Evolutionary conservation across 2,329 filamentous ascomycete genomes (phyloP), one percentile per base, ranked within the genome.

Genomic region (Colletotrichum melonis): DNA sequence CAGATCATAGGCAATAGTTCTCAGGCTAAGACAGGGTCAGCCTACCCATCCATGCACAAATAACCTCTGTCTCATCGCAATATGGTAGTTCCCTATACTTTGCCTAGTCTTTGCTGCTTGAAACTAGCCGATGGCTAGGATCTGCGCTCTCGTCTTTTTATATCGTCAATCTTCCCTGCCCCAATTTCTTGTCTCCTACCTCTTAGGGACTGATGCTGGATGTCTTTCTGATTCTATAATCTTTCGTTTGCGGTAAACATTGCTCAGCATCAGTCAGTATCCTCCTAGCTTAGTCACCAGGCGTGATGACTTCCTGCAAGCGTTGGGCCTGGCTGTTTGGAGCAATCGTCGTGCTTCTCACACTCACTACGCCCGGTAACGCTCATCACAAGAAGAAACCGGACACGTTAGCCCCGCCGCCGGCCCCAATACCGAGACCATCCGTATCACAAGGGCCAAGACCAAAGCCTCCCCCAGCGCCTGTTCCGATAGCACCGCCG

Each of bases 31-130:
- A 63, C 52, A 6, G 54, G 24, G 54, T 56, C 60, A 52, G 32
- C 62, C 60, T 46, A 38, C 46, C 58, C 55, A 73, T 71, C 71
- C 55, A 73, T 66, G 71, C 71, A 60, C 22, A 73, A 71, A 66
- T 71, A 73, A 24, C 60, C 71, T 71, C 71, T 71, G 71, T 71
- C 67, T 71, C 71, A 73, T 32, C 8, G 19, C 14, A 4, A 14
- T 28, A 32, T 49, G 54, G 59, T 55, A 30, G 42, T 12, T 22
- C 11, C 30, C 26, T 19, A 49, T 38, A 60, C 38, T 64, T 65
- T 69, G 7, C 5, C 24, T 32, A 28, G 35, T 1, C 24, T 19
- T 24, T 46, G 12, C 14, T n/a, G 16, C n/a, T 19, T 60, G 42
- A 69, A 65, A 69, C 66, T 26, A 63, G 42, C 11, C 30, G 65